Base-by-base conservation (phyloP, 1,284 basidiomycete genomes). In the Leccinum pachyderme region DNA sequence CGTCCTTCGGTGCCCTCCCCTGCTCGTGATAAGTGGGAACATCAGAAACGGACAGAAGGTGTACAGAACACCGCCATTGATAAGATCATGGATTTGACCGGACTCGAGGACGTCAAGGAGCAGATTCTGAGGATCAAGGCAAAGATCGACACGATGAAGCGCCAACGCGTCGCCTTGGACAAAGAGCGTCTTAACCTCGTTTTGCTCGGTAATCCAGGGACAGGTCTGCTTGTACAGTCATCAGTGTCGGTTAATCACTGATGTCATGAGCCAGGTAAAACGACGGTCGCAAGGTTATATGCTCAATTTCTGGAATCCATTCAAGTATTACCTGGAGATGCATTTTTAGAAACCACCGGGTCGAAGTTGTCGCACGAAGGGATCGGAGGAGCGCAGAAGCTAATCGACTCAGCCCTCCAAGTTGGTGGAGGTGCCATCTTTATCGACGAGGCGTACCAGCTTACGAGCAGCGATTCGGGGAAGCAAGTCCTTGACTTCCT, bases 381-480 rank as follows among this genome's bases (percentile, higher is more conserved):
- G 2, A 76, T 86, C 0, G 48, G 59, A 22, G 80, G 73, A 1
- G 71, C 73, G 2, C 77, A 83, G 61, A 78, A 77, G 44, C 61
- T 73, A 15, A 61, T 87, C 6, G 74, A 80, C 37, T 59, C 69
- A 0, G 70, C 82, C 1, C 51, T 81, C 28, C 71, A 68, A 4
- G 75, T 71, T 2, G 84, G 83, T 0, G 86, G 84, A 37, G 86
- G 84, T 0, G 72, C 78, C 0, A 75, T 87, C 35, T 87, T 87
- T 63, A 70, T 86, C 46, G 84, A 87, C 59, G 86, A 87, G 61
- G 83, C 84, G 0, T 86, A 87, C 56, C 84, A 86, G 57, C 74
- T 87, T 1, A 77, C 77, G 0, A 73, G 66, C 46, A 66, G 72
- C 24, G 62, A 61, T 11, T 66, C 73, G 43, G 85, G 85, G 9